These are phyloP conservation scores for Fusarium kyushuense DNA, from an alignment of 2,329 filamentous ascomycete species.

Conservation along the genomic window DNA sequence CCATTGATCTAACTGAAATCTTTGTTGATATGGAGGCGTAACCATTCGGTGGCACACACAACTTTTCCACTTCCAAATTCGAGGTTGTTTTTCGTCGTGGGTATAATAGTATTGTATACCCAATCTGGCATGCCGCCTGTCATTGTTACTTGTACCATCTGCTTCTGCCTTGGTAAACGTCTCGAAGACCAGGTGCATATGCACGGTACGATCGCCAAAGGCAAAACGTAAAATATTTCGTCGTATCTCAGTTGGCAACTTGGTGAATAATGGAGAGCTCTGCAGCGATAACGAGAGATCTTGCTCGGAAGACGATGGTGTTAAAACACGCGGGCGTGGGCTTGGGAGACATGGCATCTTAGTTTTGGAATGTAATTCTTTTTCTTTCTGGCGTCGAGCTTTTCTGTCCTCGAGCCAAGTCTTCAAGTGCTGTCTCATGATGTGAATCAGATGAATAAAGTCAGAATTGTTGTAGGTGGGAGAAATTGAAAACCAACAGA, in stretches of 20 bases:
- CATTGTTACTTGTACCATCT: too few species aligned
- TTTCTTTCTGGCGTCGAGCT: too few species aligned
- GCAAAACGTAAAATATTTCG: neutral
- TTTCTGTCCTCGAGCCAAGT: neutral
- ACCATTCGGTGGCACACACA: neutral
- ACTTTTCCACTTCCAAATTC: neutral
- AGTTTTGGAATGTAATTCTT: neutral
- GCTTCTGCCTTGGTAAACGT: neutral
- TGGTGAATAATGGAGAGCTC: neutral
- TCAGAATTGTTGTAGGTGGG: neutral
- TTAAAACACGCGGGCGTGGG: neutral
- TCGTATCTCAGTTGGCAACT: neutral
- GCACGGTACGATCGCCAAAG: neutral
- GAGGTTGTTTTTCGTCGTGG: neutral
- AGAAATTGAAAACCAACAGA: neutral
- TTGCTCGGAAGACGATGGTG: neutral
- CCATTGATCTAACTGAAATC: neutral
- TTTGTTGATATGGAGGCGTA: neutral
- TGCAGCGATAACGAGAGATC: neutral
- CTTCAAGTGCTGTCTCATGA: neutral
- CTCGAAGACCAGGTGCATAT: neutral
- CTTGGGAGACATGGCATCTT: neutral
- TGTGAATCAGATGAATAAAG: neutral
- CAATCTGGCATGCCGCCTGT: too few species aligned
- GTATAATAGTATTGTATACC: neutral